Base-by-base conservation (phyloP, 441 rosid species). In the Gossypium gossypioides region DNA sequence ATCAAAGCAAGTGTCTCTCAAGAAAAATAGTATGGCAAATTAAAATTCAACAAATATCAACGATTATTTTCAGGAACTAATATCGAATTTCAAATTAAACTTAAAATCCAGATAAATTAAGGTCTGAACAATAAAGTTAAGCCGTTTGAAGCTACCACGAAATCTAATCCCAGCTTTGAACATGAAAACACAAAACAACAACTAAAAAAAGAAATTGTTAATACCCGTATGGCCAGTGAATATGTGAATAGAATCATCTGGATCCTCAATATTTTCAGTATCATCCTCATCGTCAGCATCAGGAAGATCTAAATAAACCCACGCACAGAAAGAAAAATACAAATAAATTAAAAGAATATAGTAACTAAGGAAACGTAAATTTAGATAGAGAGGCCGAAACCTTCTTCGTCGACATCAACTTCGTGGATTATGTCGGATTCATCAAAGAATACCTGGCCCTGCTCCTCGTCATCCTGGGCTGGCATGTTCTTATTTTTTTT, bases 201-300 rank as follows among this genome's bases (percentile, higher is more conserved):
- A 55, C n/a, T 18, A 24, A 57, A 57, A 55, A 21, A 21, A 21
- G 34, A 57, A 57, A 57, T 34, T 22, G 19, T 1, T 10, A n/a
- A 42, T 78, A 91, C 98, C 91, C 6, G 85, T 80, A 54, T 93
- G 97, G 58, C 96, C 98, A 0, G 98, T 89, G 84, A 93, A 91
- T 62, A 84, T 86, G 78, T 91, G 98, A 77, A 87, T 12, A 0
- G 97, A 91, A 76, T 91, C 98, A 81, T 93, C 97, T 37, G 75
- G 72, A 68, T 84, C 91, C 40, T 86, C 96, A 8, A 34, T 34
- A 34, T 34, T 34, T 34, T 34, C 58, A 9, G 8, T 71, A 65
- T 73, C 81, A 6, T 84, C 19, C 24, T 21, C 40, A 32, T 32
- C 37, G 37, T 32, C 93, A 0, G 79, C 95, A 18, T 89, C 95